Conservation (phyloP, 805 yeast genomes). For the Wickerhamomyces bovis region DNA sequence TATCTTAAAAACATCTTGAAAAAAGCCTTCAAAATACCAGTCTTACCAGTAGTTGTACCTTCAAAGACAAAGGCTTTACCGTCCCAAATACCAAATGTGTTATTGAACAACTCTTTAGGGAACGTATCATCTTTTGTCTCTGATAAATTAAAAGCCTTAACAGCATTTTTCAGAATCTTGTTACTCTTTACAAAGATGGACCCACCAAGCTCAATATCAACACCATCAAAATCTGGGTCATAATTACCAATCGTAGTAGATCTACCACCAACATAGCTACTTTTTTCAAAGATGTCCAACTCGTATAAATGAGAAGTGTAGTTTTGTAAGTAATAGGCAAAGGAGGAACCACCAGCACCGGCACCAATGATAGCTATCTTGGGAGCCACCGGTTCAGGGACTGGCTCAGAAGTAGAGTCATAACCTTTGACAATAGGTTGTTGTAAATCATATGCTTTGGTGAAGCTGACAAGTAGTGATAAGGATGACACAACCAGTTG, state of each 20-base stretch:
- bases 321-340: constrained; percentile 39
- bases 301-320: constrained; percentile 29
- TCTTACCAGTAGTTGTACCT: constrained; percentile 1
- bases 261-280: constrained; percentile 40
- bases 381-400: neutral
- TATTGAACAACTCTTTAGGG: constrained; percentile 8
- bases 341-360: constrained; percentile 45
- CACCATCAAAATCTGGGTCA: constrained; percentile 12
- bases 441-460: neutral
- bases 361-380: constrained; percentile 42
- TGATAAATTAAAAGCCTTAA: constrained; percentile 28
- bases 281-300: constrained; percentile 37
- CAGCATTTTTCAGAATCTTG: constrained; percentile 32
- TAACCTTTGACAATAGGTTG: neutral
- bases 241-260: constrained; percentile 31
- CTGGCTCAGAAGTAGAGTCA: neutral
- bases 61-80: constrained; percentile 25
- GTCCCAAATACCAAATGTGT: constrained; percentile 32
- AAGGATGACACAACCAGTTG: neutral
- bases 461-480: neutral
- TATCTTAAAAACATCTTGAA: constrained; percentile 25
- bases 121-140: constrained; percentile 11
- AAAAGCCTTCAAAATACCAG: constrained; percentile 1
- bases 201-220: constrained; percentile 38
- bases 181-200: constrained; percentile 38